phyloP scores from a whole-genome alignment of 2,329 filamentous ascomycete species.

The Fusarium hainanense region DNA sequence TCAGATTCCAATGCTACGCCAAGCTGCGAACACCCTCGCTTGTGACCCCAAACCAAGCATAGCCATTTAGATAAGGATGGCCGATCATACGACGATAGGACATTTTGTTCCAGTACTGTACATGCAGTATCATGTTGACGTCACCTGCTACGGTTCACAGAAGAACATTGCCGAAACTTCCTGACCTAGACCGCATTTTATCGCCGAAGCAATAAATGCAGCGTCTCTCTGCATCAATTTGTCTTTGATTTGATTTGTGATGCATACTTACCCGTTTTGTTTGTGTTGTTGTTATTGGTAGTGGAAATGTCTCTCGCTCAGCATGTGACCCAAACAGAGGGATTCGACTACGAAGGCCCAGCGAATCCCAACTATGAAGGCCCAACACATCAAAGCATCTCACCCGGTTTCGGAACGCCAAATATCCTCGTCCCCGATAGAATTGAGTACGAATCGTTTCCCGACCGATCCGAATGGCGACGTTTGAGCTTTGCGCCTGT shows the following conservation, averaged over 20 bases:
- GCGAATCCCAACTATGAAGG: slow-evolving; percentile 34
- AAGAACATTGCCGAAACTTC: slow-evolving; percentile 20
- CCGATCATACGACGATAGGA: slow-evolving; percentile 3
- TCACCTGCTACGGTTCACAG: slow-evolving; percentile 13
- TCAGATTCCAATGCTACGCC: neutral
- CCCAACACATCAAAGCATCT: neutral
- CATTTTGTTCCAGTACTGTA: neutral
- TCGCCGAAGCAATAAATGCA: neutral
- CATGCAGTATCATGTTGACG: slow-evolving; percentile 19
- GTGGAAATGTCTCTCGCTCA: slow-evolving; percentile 56
- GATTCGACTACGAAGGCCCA: slow-evolving; percentile 54
- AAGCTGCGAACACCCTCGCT: slow-evolving; percentile 19
- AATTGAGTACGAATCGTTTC: slow-evolving; percentile 2
- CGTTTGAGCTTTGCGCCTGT: slow-evolving; percentile 46
- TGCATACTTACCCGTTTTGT: neutral
- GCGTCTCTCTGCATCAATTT: accelerated
- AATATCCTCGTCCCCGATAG: neutral
- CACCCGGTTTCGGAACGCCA: neutral
- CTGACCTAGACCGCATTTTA: slow-evolving; percentile 8
- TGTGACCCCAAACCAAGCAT: neutral
- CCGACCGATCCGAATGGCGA: slow-evolving; percentile 41
- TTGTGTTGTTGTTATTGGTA: neutral
- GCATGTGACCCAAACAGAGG: slow-evolving; percentile 55
- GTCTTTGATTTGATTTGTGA: accelerated
- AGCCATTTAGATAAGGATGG: neutral